Evolutionary conservation across 352 stramenopile genomes (phyloP).

Genomic region (Globisporangium orthogonon): DNA sequence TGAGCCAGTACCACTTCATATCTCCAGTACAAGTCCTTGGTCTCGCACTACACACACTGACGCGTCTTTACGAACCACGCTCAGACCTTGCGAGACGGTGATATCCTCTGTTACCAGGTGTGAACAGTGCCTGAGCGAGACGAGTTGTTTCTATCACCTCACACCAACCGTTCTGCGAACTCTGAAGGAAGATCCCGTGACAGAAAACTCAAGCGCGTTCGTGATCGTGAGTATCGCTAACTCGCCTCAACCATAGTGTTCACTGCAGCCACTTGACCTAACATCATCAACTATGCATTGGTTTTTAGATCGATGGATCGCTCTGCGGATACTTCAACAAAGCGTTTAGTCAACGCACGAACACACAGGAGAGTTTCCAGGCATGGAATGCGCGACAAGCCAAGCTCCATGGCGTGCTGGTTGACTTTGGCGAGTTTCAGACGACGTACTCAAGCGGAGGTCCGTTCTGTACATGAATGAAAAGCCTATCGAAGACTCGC

Average conservation of each 20-base stretch:
- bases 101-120: conserved; percentile 62
- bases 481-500: background rate
- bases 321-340: conserved; percentile 70
- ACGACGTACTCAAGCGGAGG: conserved; percentile 42
- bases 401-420: conserved; percentile 31
- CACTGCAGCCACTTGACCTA: background rate
- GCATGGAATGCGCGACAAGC: conserved; percentile 43
- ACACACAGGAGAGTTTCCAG: conserved; percentile 28
- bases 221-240: conserved; percentile 27
- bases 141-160: background rate
- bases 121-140: background rate
- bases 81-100: conserved; percentile 49
- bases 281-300: background rate
- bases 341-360: conserved; percentile 37
- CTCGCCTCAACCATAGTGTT: too few species aligned
- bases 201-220: conserved; percentile 26
- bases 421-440: conserved; percentile 69
- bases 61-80: background rate
- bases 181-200: conserved; percentile 39
- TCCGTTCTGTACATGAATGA: conserved; percentile 7
- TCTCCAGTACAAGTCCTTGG: too few species aligned
- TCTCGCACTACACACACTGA: too few species aligned
- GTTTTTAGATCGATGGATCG: conserved; percentile 48
- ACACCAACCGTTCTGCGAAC: background rate
- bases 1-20: background rate